These are phyloP conservation scores for Helotiales sp. DNA, from an alignment of 2,329 filamentous ascomycete species.

Conservation along the genomic window DNA sequence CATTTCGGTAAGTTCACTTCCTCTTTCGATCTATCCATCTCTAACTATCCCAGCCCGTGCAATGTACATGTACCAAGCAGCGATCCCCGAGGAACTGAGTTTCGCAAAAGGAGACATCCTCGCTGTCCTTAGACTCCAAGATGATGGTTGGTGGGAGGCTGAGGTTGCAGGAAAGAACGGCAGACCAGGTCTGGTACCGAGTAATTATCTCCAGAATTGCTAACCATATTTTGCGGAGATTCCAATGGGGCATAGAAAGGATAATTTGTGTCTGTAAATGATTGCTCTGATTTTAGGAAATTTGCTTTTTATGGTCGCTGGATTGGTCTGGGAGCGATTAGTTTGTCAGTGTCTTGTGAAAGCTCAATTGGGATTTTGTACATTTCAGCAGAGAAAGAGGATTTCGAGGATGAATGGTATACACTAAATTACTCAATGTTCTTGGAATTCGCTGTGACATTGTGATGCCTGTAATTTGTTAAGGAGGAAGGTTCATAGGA, in stretches of 20 bases:
- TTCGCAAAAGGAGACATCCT: constrained; percentile 93
- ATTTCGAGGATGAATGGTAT: neutral
- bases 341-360: neutral
- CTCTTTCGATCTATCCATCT: neutral
- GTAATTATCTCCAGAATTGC: constrained; percentile 62
- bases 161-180: constrained; percentile 75
- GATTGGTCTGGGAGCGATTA: constrained; percentile 4
- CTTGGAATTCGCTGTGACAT: neutral
- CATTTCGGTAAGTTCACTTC: constrained; percentile 80
- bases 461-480: no score
- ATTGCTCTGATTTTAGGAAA: neutral
- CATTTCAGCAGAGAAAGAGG: neutral
- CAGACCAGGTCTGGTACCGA: constrained; percentile 68
- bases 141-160: constrained; percentile 99
- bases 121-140: constrained; percentile 86
- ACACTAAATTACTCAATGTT: neutral
- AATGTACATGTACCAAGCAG: constrained; percentile 91
- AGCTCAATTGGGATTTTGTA: neutral
- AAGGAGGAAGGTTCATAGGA: no score
- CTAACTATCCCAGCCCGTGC: constrained; percentile 73
- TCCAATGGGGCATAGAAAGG: neutral
- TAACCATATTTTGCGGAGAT: constrained; percentile 29
- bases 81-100: constrained; percentile 91
- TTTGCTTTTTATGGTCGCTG: neutral
- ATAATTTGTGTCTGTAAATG: constrained; percentile 8